A percentile compares a stretch with the other conserved stretches of the same genome.
phyloP scores from a whole-genome alignment of 225 moss, liverwort and hornwort genomes.

The Anthoceros angustus region DNA sequence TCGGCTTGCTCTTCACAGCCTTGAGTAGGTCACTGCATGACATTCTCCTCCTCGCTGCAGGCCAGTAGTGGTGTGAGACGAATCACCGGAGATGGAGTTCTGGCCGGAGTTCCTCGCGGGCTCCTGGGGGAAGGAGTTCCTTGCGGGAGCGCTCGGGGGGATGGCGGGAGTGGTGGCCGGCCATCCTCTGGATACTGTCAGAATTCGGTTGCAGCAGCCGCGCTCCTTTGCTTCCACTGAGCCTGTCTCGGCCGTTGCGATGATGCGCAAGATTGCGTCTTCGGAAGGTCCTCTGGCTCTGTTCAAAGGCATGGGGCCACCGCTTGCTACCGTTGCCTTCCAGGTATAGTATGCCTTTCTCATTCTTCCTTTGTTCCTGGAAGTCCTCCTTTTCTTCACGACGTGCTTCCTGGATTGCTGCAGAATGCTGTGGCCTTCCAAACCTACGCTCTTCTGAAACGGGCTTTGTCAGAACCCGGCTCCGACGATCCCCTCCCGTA shows the following conservation, averaged over 20 bases:
- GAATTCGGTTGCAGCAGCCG: conserved; percentile 85
- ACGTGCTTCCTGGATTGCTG: not conserved
- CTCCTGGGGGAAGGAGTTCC: conserved; percentile 69
- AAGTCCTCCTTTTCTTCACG: conserved; percentile 3
- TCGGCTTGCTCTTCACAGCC: no score
- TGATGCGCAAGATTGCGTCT: conserved; percentile 58
- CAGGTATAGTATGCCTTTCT: conserved; percentile 27
- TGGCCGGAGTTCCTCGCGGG: conserved; percentile 94
- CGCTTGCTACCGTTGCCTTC: conserved; percentile 79
- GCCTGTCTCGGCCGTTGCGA: conserved; percentile 42
- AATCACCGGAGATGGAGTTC: conserved; percentile 48
- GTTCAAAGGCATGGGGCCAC: conserved; percentile 92
- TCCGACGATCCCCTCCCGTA: conserved; percentile 35
- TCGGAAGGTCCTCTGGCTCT: conserved; percentile 82
- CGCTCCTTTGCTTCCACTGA: conserved; percentile 25
- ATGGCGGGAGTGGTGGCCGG: conserved; percentile 89
- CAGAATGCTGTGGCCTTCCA: conserved; percentile 98
- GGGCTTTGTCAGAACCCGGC: conserved; percentile 36
- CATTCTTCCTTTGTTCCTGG: not conserved
- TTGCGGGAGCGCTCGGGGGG: conserved; percentile 87
- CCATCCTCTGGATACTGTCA: conserved; percentile 81
- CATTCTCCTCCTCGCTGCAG: no score
- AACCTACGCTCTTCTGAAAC: conserved; percentile 68
- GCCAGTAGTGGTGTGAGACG: no score
- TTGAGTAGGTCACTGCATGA: no score